These are phyloP conservation scores for Puccinia polysora DNA, from an alignment of 1,284 basidiomycete genomes.

Conservation along the genomic window DNA sequence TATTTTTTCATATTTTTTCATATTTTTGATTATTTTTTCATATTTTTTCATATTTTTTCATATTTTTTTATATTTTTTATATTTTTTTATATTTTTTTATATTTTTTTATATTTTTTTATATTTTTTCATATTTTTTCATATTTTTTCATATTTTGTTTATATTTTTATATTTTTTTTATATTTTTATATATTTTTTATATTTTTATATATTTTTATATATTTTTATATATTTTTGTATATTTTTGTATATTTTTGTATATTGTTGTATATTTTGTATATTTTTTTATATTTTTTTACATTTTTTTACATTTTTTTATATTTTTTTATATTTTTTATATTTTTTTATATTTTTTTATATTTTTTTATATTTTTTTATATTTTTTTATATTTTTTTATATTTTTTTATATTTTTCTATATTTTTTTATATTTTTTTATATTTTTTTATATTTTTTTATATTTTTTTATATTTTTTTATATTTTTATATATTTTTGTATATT, in stretches of 20 bases:
- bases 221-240: neutral
- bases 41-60: too few species aligned
- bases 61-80: too few species aligned
- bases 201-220: neutral
- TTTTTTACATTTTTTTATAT: neutral
- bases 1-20: too few species aligned
- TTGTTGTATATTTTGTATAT: too few species aligned
- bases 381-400: neutral
- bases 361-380: neutral
- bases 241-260: too few species aligned
- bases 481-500: neutral
- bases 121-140: too few species aligned
- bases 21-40: too few species aligned
- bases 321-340: neutral
- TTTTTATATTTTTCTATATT: neutral
- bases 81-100: neutral
- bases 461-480: neutral
- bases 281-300: neutral
- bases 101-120: neutral
- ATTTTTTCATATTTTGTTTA: too few species aligned
- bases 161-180: neutral
- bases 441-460: neutral
- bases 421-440: neutral
- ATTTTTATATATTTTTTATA: neutral
- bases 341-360: neutral